Conservation (phyloP, 2,329 filamentous ascomycete genomes). For the Xylariaceae sp. region DNA sequence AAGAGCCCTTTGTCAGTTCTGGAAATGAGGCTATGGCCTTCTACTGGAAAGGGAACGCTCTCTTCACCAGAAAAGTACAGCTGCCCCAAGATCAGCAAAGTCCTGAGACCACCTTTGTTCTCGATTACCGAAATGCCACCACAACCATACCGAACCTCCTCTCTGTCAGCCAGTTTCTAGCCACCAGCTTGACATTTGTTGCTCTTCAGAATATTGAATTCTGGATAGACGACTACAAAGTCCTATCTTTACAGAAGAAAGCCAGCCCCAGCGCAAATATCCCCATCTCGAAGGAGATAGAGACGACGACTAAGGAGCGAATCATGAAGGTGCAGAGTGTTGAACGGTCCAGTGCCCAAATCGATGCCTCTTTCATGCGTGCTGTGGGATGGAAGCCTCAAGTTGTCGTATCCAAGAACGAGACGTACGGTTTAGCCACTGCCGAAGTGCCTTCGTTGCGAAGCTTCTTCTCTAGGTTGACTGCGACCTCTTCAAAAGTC, state of each 20-base stretch:
- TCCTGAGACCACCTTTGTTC: conserved; percentile 80
- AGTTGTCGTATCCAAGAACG: conserved; percentile 40
- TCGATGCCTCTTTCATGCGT: conserved; percentile 86
- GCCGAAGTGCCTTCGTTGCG: conserved; percentile 61
- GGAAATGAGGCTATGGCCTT: conserved; percentile 94
- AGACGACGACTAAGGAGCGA: conserved; percentile 77
- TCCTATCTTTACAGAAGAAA: conserved; percentile 79
- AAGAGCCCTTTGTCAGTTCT: conserved; percentile 94
- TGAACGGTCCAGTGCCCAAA: conserved; percentile 81
- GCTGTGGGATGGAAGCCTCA: conserved; percentile 78
- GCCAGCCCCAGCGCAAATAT: conserved; percentile 72
- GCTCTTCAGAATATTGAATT: conserved; percentile 83
- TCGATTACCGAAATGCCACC: conserved; percentile 87
- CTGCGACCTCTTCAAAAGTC: conserved; percentile 48
- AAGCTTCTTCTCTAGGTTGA: conserved; percentile 78
- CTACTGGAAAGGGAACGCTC: conserved; percentile 98
- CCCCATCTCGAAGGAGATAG: conserved; percentile 71
- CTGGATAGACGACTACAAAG: conserved; percentile 81
- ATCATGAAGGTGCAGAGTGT: conserved; percentile 84
- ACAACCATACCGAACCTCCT: conserved; percentile 83
- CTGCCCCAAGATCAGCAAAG: conserved; percentile 64
- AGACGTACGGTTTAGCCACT: conserved; percentile 46
- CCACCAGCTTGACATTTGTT: conserved; percentile 94
- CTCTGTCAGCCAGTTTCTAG: conserved; percentile 85
- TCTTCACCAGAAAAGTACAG: conserved; percentile 84